phyloP scores from a whole-genome alignment of 2,329 filamentous ascomycete genomes.

The Aspergillus quadrilineatus region DNA sequence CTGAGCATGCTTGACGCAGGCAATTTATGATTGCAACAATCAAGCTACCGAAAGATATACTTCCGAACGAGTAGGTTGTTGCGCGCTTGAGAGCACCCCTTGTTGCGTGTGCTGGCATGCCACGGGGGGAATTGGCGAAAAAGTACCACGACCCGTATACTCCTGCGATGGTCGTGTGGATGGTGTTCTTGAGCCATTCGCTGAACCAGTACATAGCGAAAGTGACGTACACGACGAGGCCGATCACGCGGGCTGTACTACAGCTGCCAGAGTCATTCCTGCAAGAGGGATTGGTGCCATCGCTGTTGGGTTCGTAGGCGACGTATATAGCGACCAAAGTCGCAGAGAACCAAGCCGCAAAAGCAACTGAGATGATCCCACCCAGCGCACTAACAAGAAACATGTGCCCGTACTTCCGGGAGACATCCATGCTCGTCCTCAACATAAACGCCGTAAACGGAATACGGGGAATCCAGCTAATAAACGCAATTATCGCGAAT shows the following conservation, averaged over 20 bases:
- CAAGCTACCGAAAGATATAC: slow-evolving; percentile 81
- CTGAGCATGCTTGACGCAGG: slow-evolving; percentile 74
- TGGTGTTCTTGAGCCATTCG: slow-evolving; percentile 90
- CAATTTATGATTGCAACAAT: slow-evolving; percentile 85
- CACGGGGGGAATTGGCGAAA: slow-evolving; percentile 57
- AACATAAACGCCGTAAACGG: slow-evolving; percentile 91
- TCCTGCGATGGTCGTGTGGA: slow-evolving; percentile 82
- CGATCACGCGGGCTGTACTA: slow-evolving; percentile 74
- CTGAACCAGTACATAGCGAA: slow-evolving; percentile 94
- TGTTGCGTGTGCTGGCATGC: slow-evolving; percentile 75
- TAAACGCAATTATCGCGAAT: slow-evolving; percentile 79
- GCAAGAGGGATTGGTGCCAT: slow-evolving; percentile 55
- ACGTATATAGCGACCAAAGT: slow-evolving; percentile 85
- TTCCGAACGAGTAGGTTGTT: slow-evolving; percentile 88
- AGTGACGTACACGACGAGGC: slow-evolving; percentile 79
- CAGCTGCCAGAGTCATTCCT: slow-evolving; percentile 55
- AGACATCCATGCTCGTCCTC: slow-evolving; percentile 79
- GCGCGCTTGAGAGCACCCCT: slow-evolving; percentile 78
- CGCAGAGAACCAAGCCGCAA: slow-evolving; percentile 81
- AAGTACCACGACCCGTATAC: slow-evolving; percentile 96
- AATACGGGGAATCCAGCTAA: slow-evolving; percentile 84
- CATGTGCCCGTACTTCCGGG: slow-evolving; percentile 79
- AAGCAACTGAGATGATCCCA: slow-evolving; percentile 70
- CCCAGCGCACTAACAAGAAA: slow-evolving; percentile 83
- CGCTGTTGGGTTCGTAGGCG: slow-evolving; percentile 66